A percentile compares a stretch with the other conserved stretches of the same genome.
Evolutionary conservation across 768 basidiomycete genomes (phyloP).

Genomic region (Trametes meyenii): DNA sequence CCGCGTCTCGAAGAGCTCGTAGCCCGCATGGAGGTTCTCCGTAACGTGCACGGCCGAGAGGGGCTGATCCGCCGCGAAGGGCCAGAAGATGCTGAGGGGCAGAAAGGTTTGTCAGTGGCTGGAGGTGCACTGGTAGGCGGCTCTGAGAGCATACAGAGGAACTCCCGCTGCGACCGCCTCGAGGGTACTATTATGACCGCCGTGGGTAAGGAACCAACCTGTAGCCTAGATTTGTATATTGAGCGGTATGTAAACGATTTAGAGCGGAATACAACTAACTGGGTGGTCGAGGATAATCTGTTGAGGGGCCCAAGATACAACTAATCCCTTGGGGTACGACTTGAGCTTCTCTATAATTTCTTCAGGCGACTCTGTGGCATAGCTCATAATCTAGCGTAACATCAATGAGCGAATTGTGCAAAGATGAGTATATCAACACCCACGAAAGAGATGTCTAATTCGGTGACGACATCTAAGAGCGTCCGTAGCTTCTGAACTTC

Average conservation of each 20-base stretch:
- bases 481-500: constrained; percentile 15
- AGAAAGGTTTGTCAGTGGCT: neutral
- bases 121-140: neutral
- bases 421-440: neutral
- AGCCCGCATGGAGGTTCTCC: constrained; percentile 27
- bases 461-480: constrained; percentile 23
- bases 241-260: neutral
- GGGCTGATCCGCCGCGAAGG: constrained; percentile 28
- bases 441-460: constrained; percentile 25
- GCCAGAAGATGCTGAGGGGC: constrained; percentile 31
- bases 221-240: constrained; percentile 19
- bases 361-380: constrained; percentile 23
- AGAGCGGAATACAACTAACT: neutral
- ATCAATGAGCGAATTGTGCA: neutral
- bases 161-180: constrained; percentile 28
- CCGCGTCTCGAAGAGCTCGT: constrained; percentile 31
- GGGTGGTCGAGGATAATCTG: constrained; percentile 29
- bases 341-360: constrained; percentile 22
- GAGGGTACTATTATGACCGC: constrained; percentile 29
- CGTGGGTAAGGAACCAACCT: constrained; percentile 34
- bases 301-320: constrained; percentile 31
- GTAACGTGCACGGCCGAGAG: constrained; percentile 23
- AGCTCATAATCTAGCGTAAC: constrained; percentile 25
- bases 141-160: constrained; percentile 15
- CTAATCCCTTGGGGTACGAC: constrained; percentile 22